Evolutionary conservation across 1,284 basidiomycete species (phyloP), one percentile per base, ranked within the genome.

Genomic region (Ustilago loliicola): DNA sequence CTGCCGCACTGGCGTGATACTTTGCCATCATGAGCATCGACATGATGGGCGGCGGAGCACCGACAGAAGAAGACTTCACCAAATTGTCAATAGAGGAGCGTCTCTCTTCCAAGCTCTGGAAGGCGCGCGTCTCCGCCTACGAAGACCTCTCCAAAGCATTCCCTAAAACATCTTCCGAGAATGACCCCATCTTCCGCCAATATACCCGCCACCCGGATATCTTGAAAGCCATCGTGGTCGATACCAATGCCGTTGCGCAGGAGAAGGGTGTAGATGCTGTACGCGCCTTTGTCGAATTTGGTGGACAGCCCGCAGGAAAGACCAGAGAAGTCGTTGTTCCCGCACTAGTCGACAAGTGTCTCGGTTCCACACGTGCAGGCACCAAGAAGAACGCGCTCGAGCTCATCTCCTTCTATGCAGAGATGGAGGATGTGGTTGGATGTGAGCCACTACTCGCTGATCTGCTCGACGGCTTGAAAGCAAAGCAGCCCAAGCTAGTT

Each of bases 181-280:
- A 91, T 75, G 96, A 98, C 89, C 94, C 95, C 58, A 93, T 93
- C 54, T 99, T 99, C 89, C 91, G 91, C 81, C 93, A 94, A 27
- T 98, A 94, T 87, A 87, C 93, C 79, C 80, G 81, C 40, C 92
- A 92, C 77, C 88, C 91, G 10, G 93, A 93, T 88, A 30, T 63
- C n/a, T 56, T 86, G 54, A 80, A 81, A 61, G 69, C 66, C 48
- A 83, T 83, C 70, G 79, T 77, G 38, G 57, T 79, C 3, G 97
- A 99, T 85, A 89, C 94, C 1, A 99, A 99, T 87, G 97, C 93
- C 15, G 96, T 98, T 34, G 96, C 97, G 13, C 97, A 99, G 87
- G 97, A 99, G 89, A 98, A 97, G 86, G 97, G 23, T 93, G 97
- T 87, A 93, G 94, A 82, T 88, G 96, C 47, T 90, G 93, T 77